phyloP scores from a whole-genome alignment of 2,329 filamentous ascomycete species.

The Ustilaginoidea virens region DNA sequence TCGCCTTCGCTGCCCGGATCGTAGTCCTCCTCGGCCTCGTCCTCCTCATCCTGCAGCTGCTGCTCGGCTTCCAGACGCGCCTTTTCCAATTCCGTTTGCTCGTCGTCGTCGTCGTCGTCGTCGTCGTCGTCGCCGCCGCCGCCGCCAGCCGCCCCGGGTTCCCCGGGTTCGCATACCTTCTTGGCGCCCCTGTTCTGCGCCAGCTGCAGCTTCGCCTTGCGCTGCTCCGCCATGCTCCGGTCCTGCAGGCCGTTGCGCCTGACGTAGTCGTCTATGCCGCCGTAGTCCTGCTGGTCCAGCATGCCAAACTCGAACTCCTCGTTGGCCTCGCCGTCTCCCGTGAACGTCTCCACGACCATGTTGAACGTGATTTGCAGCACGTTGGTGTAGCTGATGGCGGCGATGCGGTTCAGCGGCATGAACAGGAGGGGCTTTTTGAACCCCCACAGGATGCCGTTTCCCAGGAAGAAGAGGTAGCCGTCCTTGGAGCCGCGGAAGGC shows the following conservation, averaged over 20 bases:
- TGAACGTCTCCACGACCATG: constrained; percentile 45
- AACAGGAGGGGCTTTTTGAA: constrained; percentile 57
- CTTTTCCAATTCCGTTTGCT: constrained; percentile 30
- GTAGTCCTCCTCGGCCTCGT: constrained; percentile 51
- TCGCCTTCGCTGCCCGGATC: constrained; percentile 46
- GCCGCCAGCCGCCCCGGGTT: too few relatives aligned
- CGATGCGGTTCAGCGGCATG: constrained; percentile 43
- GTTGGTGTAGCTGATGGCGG: constrained; percentile 50
- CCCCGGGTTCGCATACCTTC: too few relatives aligned
- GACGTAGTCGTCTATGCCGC: constrained; percentile 48
- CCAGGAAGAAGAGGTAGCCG: constrained; percentile 51
- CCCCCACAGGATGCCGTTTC: constrained; percentile 51
- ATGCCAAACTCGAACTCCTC: constrained; percentile 54
- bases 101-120: constrained; percentile 16
- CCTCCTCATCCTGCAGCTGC: constrained; percentile 41
- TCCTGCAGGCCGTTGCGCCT: constrained; percentile 46
- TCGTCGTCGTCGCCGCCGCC: constrained; percentile 23
- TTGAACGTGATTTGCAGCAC: constrained; percentile 56
- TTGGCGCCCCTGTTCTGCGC: constrained; percentile 40
- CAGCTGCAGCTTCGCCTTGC: constrained; percentile 47
- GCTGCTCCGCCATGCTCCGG: constrained; percentile 51
- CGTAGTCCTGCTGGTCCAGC: constrained; percentile 55
- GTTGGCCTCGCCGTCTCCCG: constrained; percentile 27
- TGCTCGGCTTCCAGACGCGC: constrained; percentile 37
- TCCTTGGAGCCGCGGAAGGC: constrained; percentile 55